A percentile compares a stretch with the other conserved stretches of the same genome.
phyloP scores from a whole-genome alignment of 257 asterid genomes.

The Cruciata laevipes region DNA sequence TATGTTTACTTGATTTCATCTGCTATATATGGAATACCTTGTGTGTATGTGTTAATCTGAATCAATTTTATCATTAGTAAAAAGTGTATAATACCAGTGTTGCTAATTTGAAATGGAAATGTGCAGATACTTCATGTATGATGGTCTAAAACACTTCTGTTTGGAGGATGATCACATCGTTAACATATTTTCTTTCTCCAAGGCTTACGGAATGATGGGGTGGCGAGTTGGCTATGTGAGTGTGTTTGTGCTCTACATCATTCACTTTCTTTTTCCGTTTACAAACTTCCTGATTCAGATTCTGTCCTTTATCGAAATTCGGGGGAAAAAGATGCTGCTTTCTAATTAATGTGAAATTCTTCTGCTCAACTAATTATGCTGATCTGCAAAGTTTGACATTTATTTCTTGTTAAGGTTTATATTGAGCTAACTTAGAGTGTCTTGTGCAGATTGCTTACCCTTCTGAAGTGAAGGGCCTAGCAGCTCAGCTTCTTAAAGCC shows the following conservation, averaged over 20 bases:
- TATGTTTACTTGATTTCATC: background rate
- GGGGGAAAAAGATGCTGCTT: background rate
- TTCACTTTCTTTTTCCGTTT: too few relatives aligned
- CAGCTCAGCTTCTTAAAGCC: slow-evolving; percentile 75
- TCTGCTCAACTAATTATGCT: background rate
- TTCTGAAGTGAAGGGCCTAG: slow-evolving; percentile 64
- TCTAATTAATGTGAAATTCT: background rate
- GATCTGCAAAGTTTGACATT: background rate
- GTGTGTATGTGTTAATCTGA: background rate
- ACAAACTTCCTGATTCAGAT: too few relatives aligned
- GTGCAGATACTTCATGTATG: slow-evolving; percentile 94
- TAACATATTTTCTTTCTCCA: slow-evolving; percentile 87
- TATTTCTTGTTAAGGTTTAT: background rate
- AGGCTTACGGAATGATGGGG: slow-evolving; percentile 99
- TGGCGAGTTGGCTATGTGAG: slow-evolving; percentile 99
- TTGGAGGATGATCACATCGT: slow-evolving; percentile 75
- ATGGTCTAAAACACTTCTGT: slow-evolving; percentile 73
- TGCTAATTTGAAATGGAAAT: background rate
- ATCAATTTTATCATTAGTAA: background rate
- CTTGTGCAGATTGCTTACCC: slow-evolving; percentile 82
- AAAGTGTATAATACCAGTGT: background rate
- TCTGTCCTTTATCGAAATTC: background rate
- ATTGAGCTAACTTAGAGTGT: background rate
- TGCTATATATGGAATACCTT: too few relatives aligned
- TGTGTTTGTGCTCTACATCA: slow-evolving; percentile 6